Base-by-base conservation (phyloP, 2,329 filamentous ascomycete species). In the Talaromyces sp. region DNA sequence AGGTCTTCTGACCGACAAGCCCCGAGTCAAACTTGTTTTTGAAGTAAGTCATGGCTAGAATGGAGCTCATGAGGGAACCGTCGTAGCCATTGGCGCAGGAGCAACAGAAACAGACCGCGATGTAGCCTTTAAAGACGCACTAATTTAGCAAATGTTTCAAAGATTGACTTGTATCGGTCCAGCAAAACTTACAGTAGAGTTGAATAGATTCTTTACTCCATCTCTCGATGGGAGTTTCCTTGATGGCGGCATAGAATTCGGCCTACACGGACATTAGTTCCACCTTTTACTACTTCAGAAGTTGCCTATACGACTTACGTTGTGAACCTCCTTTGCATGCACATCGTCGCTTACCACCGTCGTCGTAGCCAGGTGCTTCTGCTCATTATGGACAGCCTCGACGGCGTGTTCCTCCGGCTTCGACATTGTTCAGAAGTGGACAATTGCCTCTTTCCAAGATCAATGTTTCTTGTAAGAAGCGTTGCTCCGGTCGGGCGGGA, bases 191-290 rank as follows among this genome's bases (percentile, higher is more conserved):
- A 73, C 71, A 72, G 63, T 73, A 73, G 21, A 73, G 63, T 28
- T 72, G 71, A 2, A 73, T 64, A 7, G 70, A 70, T 1, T 66
- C 66, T 58, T 65, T 68, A 65, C 71, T 73, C 71, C 71, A 73
- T 58, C 52, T 66, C 48, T 66, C 62, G 46, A 82, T 81, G 37
- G 78, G 76, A 48, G 77, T 76, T 67, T 81, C 80, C 57, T 80
- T 72, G 50, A 82, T 71, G 44, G 80, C 80, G 42, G 80, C 79
- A 66, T 71, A 82, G 28, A 82, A 70, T 46, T 82, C 80, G 69
- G 81, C 80, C 80, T 82, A 4, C 8, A 14, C 23, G 28, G 8
- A n/a, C 39, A 5, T 66, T n/a, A 48, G 73, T 75, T 69, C 62
- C 80, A 77, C 68, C 80, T 80, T 67, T 73, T 39, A 2, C 73